These are phyloP conservation scores for Fraxinus velutina DNA, from an alignment of 305 asterid species.

Conservation along the genomic window DNA sequence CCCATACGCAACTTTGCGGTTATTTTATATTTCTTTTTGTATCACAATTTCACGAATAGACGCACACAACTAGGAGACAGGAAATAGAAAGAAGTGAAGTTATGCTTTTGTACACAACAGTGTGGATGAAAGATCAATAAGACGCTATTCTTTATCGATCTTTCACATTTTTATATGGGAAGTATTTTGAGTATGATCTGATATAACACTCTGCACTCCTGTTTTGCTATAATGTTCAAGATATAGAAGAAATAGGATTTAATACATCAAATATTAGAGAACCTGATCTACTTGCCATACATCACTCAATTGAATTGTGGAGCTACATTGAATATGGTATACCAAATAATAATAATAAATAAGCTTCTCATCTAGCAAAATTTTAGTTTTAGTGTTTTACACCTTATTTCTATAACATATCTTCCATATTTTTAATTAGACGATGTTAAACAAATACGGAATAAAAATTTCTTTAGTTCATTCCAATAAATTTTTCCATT, in stretches of 20 bases:
- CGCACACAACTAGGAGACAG: neutral
- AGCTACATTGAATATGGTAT: neutral
- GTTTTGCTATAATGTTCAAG: neutral
- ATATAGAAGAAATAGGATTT: neutral
- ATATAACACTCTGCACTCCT: too few species aligned
- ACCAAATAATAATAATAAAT: neutral
- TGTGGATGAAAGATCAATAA: neutral
- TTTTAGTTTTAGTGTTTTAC: neutral
- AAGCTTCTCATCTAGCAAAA: neutral
- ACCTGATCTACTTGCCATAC: neutral
- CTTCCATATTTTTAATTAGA: neutral
- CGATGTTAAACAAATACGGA: neutral
- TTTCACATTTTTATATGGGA: neutral
- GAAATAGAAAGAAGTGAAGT: constrained; percentile 9
- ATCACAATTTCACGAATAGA: neutral
- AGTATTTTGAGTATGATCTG: neutral
- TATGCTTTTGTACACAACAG: neutral
- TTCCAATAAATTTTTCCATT: neutral
- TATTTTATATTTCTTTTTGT: neutral
- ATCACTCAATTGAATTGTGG: neutral
- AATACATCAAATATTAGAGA: neutral
- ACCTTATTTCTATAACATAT: neutral
- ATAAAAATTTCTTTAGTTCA: neutral
- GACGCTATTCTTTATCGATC: neutral
- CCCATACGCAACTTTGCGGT: neutral